Evolutionary conservation across 208 protist species (phyloP).

Genomic region (Lotmaria passim): DNA sequence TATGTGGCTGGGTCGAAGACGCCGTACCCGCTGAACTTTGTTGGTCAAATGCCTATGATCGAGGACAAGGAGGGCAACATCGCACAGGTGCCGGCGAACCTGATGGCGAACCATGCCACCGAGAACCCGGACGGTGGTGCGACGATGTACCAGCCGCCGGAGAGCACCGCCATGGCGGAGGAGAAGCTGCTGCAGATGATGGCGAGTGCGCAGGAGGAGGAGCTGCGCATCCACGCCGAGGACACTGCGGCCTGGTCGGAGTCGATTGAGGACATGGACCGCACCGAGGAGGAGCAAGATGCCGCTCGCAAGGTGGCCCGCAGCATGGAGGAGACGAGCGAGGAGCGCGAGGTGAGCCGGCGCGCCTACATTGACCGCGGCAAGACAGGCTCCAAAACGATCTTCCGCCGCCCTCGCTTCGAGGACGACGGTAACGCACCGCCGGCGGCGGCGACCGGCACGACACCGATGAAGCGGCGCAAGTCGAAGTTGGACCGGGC

Average conservation of each 20-base stretch:
- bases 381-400: slow-evolving; percentile 77
- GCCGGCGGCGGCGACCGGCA: slow-evolving; percentile 11
- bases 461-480: slow-evolving; percentile 53
- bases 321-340: slow-evolving; percentile 89
- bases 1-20: slow-evolving; percentile 76
- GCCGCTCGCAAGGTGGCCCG: slow-evolving; percentile 64
- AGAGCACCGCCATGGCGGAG: slow-evolving; percentile 57
- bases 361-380: slow-evolving; percentile 90
- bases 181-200: slow-evolving; percentile 84
- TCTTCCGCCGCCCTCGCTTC: slow-evolving; percentile 72
- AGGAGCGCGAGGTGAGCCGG: slow-evolving; percentile 78
- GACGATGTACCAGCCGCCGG: slow-evolving; percentile 68
- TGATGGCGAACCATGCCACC: slow-evolving; percentile 79
- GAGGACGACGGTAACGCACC: slow-evolving; percentile 31
- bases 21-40: slow-evolving; percentile 91
- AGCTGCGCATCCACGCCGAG: slow-evolving; percentile 50
- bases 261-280: slow-evolving; percentile 79
- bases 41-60: slow-evolving; percentile 88
- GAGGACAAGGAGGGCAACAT: slow-evolving; percentile 88
- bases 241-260: slow-evolving; percentile 61
- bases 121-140: slow-evolving; percentile 73
- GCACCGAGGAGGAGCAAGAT: slow-evolving; percentile 64
- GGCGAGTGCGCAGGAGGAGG: slow-evolving; percentile 83
- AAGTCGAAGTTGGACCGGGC: slow-evolving; percentile 69
- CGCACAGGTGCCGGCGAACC: slow-evolving; percentile 60